Evolutionary conservation across 2,329 filamentous ascomycete species (phyloP).

Genomic region (Nannizzia gypsea): DNA sequence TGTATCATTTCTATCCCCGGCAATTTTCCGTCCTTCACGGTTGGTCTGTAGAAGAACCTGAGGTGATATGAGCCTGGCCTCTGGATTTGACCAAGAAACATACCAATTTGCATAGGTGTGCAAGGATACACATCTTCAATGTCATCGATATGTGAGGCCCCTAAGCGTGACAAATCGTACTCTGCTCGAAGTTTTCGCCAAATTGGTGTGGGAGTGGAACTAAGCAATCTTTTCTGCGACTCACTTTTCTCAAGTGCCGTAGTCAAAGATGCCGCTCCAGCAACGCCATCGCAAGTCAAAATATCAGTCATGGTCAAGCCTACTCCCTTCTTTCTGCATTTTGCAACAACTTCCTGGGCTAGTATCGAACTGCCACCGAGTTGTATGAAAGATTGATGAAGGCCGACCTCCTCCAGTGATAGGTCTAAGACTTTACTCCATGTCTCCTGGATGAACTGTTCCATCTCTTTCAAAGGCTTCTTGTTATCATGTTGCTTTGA

Average conservation of each 20-base stretch:
- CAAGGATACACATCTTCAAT: slow-evolving; percentile 10
- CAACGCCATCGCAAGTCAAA: slow-evolving; percentile 17
- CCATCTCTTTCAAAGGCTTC: slow-evolving; percentile 3
- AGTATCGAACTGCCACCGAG: slow-evolving; percentile 12
- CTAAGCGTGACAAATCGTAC: slow-evolving; percentile 3
- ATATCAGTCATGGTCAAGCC: slow-evolving; percentile 19
- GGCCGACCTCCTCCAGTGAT: slow-evolving; percentile 21
- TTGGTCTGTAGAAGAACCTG: neutral
- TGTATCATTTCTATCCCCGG: neutral
- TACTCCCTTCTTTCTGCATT: slow-evolving; percentile 14
- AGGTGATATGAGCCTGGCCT: slow-evolving; percentile 3
- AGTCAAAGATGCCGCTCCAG: slow-evolving; percentile 2
- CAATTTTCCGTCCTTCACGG: neutral
- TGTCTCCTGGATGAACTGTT: slow-evolving; percentile 5
- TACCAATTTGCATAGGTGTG: slow-evolving; percentile 8
- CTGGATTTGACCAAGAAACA: slow-evolving; percentile 4
- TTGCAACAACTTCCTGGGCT: slow-evolving; percentile 21
- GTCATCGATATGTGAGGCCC: neutral
- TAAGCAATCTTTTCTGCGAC: neutral
- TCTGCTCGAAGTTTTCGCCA: slow-evolving; percentile 1
- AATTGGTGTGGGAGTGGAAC: neutral
- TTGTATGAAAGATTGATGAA: slow-evolving; percentile 10
- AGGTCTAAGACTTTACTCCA: slow-evolving; percentile 28
- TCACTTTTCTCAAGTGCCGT: neutral
- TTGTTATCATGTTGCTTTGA: neutral